Evolutionary conservation across 768 basidiomycete genomes (phyloP).

Genomic region (Strobilomyces dryophilus): DNA sequence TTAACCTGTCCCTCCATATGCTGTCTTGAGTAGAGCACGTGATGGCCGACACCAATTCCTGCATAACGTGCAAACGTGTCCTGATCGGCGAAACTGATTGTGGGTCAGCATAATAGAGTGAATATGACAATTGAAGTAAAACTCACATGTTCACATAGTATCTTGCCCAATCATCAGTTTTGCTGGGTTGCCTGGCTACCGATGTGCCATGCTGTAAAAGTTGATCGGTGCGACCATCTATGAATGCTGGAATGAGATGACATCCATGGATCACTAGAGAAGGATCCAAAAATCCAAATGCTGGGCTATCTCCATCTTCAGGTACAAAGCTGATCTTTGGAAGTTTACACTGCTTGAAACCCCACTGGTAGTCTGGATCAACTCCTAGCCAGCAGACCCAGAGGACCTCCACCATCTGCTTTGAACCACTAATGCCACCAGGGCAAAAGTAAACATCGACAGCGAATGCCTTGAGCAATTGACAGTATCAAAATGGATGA

Average conservation of each 20-base stretch:
- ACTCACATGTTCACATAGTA: neutral
- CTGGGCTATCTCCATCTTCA: neutral
- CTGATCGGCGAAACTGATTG: too few species aligned
- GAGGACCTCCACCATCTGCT: neutral
- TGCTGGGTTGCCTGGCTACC: neutral
- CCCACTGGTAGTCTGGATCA: neutral
- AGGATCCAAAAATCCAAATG: neutral
- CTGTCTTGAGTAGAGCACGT: too few species aligned
- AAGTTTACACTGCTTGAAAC: neutral
- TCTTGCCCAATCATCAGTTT: neutral
- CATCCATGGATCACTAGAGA: neutral
- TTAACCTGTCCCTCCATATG: too few species aligned
- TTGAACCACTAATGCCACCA: neutral
- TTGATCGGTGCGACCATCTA: neutral
- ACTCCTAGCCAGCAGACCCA: neutral
- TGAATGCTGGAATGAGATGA: neutral
- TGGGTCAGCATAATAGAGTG: too few species aligned
- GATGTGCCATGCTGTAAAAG: neutral
- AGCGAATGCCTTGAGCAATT: neutral
- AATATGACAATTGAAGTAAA: too few species aligned
- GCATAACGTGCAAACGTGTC: too few species aligned
- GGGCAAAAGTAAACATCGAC: neutral
- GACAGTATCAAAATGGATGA: conserved; percentile 4
- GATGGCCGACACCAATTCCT: too few species aligned
- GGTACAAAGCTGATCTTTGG: neutral